Conservation (phyloP, 495 filamentous ascomycete species). For the Hamigera avellanea region DNA sequence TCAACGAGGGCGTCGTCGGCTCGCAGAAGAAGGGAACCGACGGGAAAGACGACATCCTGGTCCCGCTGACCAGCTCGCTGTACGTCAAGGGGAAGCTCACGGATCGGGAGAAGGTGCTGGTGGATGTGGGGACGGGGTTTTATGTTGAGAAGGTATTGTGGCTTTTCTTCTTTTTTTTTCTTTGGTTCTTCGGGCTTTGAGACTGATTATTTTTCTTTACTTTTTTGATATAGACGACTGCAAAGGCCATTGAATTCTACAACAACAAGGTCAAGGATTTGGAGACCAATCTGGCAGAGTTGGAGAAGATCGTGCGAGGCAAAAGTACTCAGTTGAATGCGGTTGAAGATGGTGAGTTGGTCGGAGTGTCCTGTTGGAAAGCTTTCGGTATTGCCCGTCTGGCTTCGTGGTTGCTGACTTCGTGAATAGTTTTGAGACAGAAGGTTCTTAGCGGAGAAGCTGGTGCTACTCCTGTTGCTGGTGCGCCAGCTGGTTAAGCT, state of each 20-base stretch:
- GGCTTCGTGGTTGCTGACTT: too few species aligned
- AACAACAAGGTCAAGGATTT: conserved; percentile 72
- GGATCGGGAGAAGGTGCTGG: conserved; percentile 68
- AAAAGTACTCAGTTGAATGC: conserved; percentile 77
- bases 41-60: conserved; percentile 51
- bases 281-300: conserved; percentile 62
- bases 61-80: conserved; percentile 84
- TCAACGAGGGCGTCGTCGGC: conserved; percentile 47
- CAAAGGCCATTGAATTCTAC: conserved; percentile 77
- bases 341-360: conserved; percentile 70
- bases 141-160: conserved; percentile 81
- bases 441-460: conserved; percentile 34
- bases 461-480: conserved; percentile 14
- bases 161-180: not conserved
- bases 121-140: conserved; percentile 94
- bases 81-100: conserved; percentile 81
- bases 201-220: not conserved
- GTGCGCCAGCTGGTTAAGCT: conserved; percentile 18
- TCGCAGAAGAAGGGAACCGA: conserved; percentile 24
- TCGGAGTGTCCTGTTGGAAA: too few species aligned
- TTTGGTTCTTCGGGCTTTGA: not conserved
- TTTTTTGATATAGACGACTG: conserved; percentile 49
- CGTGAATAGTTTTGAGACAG: conserved; percentile 29
- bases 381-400: too few species aligned
- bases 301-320: conserved; percentile 75